phyloP scores from a whole-genome alignment of 2,329 filamentous ascomycete genomes.

The Talaromyces sp. region DNA sequence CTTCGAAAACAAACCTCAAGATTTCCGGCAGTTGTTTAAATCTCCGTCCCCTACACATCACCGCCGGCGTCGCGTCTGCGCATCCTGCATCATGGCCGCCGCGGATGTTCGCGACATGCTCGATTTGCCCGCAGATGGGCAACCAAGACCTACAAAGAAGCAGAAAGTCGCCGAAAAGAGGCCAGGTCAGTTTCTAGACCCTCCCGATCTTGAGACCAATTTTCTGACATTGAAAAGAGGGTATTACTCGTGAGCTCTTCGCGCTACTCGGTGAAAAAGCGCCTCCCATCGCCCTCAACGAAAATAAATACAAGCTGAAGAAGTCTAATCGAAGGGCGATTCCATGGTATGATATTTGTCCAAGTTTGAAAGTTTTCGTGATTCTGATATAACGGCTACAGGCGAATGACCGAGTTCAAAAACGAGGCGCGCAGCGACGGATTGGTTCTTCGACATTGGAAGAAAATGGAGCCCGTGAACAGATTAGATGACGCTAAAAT shows the following conservation, averaged over 20 bases:
- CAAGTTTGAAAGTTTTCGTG: constrained; percentile 49
- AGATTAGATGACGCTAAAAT: constrained; percentile 36
- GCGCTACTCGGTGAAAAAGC: constrained; percentile 52
- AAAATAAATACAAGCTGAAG: constrained; percentile 53
- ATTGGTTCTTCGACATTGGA: constrained; percentile 77
- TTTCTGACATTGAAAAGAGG: constrained; percentile 33
- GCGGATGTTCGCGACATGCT: constrained; percentile 86
- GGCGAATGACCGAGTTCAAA: constrained; percentile 68
- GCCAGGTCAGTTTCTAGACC: constrained; percentile 44
- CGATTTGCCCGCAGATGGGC: constrained; percentile 66
- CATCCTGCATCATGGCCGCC: constrained; percentile 58
- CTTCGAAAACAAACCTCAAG: neutral
- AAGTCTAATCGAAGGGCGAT: constrained; percentile 44
- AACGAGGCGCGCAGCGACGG: constrained; percentile 74
- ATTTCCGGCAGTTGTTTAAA: no score
- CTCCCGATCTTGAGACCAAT: neutral
- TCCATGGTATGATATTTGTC: constrained; percentile 42
- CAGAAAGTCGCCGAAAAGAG: constrained; percentile 63
- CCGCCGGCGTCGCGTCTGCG: constrained; percentile 13
- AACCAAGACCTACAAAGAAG: constrained; percentile 66
- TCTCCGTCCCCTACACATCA: neutral
- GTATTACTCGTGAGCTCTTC: constrained; percentile 51
- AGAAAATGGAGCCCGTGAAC: constrained; percentile 56
- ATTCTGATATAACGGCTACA: constrained; percentile 50
- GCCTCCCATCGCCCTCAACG: constrained; percentile 51